A percentile compares a stretch with the other conserved stretches of the same genome.
These are phyloP conservation scores for Aspergillus cavernicola DNA, from an alignment of 495 filamentous ascomycete species.

Conservation along the genomic window DNA sequence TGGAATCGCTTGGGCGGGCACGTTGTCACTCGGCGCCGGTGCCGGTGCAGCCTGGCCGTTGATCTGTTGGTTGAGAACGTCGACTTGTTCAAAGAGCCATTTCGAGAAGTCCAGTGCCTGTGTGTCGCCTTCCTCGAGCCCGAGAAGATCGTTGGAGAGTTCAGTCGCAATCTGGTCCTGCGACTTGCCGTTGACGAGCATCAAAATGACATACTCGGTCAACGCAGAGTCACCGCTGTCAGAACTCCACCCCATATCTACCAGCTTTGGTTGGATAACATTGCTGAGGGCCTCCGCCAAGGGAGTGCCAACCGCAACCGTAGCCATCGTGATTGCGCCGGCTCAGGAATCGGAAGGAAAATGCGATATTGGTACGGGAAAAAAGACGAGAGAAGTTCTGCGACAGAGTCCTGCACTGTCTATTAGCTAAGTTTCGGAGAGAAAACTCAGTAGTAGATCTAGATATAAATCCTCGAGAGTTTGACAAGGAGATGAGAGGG, in stretches of 20 bases:
- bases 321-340: conserved; percentile 53
- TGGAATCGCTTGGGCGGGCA: conserved; percentile 31
- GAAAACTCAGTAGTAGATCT: background rate
- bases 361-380: background rate
- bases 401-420: background rate
- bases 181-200: conserved; percentile 92
- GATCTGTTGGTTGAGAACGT: conserved; percentile 60
- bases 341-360: background rate
- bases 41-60: conserved; percentile 40
- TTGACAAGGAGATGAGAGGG: conserved; percentile 3
- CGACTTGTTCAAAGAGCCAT: conserved; percentile 88
- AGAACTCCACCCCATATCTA: conserved; percentile 89
- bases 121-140: conserved; percentile 75
- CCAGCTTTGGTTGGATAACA: conserved; percentile 84
- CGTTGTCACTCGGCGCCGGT: conserved; percentile 17
- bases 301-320: conserved; percentile 68
- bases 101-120: conserved; percentile 77
- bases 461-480: background rate
- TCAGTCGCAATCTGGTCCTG: conserved; percentile 85
- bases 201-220: conserved; percentile 92
- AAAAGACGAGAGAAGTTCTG: background rate
- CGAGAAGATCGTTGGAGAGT: conserved; percentile 82
- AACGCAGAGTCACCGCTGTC: conserved; percentile 75
- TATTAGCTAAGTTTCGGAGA: background rate
- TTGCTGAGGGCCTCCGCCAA: conserved; percentile 75